Base-by-base conservation (phyloP, 768 basidiomycete genomes). In the Pholiota microspora region DNA sequence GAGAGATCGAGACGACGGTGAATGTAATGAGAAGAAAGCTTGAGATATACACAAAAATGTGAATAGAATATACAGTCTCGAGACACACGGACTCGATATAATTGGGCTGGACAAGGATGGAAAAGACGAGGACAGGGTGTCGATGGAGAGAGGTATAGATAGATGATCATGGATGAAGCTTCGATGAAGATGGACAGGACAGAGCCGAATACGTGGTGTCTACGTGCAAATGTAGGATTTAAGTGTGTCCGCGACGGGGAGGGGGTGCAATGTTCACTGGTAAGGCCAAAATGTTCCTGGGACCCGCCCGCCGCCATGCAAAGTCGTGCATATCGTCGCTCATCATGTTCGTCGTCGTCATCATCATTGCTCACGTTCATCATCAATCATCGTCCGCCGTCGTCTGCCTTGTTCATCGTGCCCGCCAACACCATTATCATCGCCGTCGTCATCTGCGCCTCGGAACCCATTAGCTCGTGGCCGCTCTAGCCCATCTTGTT, bases 401-500 rank as follows among this genome's bases (percentile, higher is more conserved):
- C 29, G 12, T 31, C 29, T 12, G 12, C 29, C 29, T 31, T 12
- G 29, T 31, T 31, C 29, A 28, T 29, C 59, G 47, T 54, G 45
- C 29, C 29, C 29, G 21, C n/a, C 27, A 27, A 12, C 46, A 31
- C 15, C 45, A 12, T 27, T 29, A 48, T 9, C 2, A 31, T 21
- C 40, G 8, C 18, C 40, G n/a, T 16, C 46, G 7, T 48, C 46
- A 6, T 34, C 32, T 16, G 45, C 45, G 45, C n/a, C n/a, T 4
- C 45, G 24, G 15, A n/a, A 16, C 29, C 25, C 46, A 21, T 23
- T 15, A 9, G 27, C 23, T 21, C 46, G 18, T 12, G 28, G 18
- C 55, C 27, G 35, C 46, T 49, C 60, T 57, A 64, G 48, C 61
- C 62, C 65, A 61, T 66, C 80, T 90, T 91, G 76, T 77, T 84